Percentiles rank a stretch among this genome's conserved stretches.
These are phyloP conservation scores for Singerocomus inundabilis DNA, from an alignment of 1,284 basidiomycete genomes.

Conservation along the genomic window DNA sequence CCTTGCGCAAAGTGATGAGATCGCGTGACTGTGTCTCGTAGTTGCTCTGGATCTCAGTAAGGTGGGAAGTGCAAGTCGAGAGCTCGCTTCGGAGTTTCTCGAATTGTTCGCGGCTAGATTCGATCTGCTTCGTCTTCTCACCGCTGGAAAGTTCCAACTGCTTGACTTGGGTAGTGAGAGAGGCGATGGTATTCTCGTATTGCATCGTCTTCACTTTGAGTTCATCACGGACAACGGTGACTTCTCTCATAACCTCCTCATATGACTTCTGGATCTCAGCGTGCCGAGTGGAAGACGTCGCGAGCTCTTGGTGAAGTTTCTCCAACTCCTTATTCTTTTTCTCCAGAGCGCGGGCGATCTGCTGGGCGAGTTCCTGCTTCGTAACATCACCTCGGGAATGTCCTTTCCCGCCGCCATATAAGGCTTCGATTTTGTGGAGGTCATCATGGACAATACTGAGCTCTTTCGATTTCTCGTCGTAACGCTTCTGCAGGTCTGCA, in stretches of 20 bases:
- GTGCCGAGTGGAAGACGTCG: background rate
- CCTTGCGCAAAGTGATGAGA: too few species aligned
- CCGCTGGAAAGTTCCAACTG: too few species aligned
- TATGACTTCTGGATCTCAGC: slow-evolving; percentile 1
- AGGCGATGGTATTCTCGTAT: background rate
- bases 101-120: too few species aligned
- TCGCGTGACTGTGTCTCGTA: too few species aligned
- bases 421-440: background rate
- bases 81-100: too few species aligned
- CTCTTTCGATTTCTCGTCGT: background rate
- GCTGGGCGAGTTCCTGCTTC: background rate
- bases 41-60: too few species aligned
- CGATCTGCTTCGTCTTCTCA: too few species aligned
- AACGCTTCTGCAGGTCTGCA: slow-evolving; percentile 2
- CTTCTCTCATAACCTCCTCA: slow-evolving; percentile 2
- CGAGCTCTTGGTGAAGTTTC: background rate
- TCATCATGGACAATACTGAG: slow-evolving; percentile 1
- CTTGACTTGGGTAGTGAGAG: too few species aligned
- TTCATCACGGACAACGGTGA: background rate
- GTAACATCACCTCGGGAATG: background rate
- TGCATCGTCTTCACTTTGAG: slow-evolving; percentile 4
- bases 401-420: background rate
- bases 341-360: background rate
- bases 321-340: slow-evolving; percentile 7
- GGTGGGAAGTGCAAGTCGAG: too few species aligned